Base-by-base conservation (phyloP, 331 rosid genomes). In the Malus hybrid region DNA sequence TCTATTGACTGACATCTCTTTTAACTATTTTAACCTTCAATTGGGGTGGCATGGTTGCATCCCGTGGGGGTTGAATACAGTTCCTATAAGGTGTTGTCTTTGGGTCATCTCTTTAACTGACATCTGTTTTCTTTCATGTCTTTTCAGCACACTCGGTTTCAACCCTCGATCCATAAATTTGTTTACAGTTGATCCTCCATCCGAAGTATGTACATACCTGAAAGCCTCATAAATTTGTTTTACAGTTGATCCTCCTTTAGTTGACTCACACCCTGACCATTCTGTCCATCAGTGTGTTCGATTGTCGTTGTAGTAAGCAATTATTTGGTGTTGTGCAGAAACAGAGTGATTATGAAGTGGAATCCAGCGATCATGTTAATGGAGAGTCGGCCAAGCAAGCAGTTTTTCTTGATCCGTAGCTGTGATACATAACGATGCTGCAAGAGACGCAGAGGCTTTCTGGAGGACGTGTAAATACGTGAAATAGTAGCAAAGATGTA, bases 61-160 rank as follows among this genome's bases (percentile, higher is more conserved):
- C n/a, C 22, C 24, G 27, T 19, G 44, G 39, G 0, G 61, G 61
- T 60, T 39, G 28, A 73, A 14, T 73, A 6, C 48, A 13, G 14
- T 19, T 28, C 48, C 61, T 7, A 22, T 39, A 12, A 12, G 14
- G 24, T 6, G 4, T 56, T 72, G 9, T 55, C 18, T 52, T 11
- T 71, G 12, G 39, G 15, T 69, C 52, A 15, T 19, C 48, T 31
- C 16, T 32, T 28, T 28, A 46, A 74, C 70, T 12, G 9, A 10
- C 27, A 27, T 74, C 36, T 61, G 11, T 22, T 67, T 29, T 73
- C 31, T 46, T 66, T 64, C 70, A 5, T 22, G 48, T 73, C 50
- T 68, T 48, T 81, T 32, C 93, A 95, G 99, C 67, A 93, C 91
- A 80, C 81, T 95, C 82, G 71, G 86, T 73, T 92, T 95, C 87